These are phyloP conservation scores for Chaetomium strumarium DNA, from an alignment of 2,329 filamentous ascomycete species.

Conservation along the genomic window DNA sequence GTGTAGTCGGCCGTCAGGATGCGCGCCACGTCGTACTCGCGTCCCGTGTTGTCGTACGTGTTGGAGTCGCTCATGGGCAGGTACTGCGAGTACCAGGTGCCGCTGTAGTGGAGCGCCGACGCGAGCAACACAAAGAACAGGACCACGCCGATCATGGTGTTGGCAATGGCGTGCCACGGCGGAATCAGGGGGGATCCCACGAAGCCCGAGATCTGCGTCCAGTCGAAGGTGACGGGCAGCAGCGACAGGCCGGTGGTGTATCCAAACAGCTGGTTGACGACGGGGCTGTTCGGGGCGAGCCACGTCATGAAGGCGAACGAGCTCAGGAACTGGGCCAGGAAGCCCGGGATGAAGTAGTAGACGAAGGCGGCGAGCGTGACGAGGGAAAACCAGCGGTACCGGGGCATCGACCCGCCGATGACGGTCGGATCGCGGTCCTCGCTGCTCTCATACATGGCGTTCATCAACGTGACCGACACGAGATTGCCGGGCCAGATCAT, in stretches of 20 bases:
- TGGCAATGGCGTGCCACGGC: constrained; percentile 69
- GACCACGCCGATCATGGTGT: constrained; percentile 62
- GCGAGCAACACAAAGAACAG: constrained; percentile 58
- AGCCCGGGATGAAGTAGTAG: constrained; percentile 67
- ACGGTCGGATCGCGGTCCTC: constrained; percentile 44
- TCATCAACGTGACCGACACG: constrained; percentile 61
- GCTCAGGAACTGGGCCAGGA: constrained; percentile 62
- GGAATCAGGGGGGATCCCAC: constrained; percentile 63
- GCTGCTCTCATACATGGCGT: constrained; percentile 63
- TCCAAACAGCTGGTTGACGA: constrained; percentile 70
- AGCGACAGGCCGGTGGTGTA: constrained; percentile 61
- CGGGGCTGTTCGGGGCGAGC: constrained; percentile 61
- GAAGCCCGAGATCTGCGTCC: constrained; percentile 66
- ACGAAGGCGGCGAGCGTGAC: constrained; percentile 52
- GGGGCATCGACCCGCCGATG: constrained; percentile 58
- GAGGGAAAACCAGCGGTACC: constrained; percentile 59
- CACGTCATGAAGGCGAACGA: constrained; percentile 67
- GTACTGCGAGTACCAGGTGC: constrained; percentile 58
- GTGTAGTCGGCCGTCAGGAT: constrained; percentile 58
- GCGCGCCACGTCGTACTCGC: constrained; percentile 56
- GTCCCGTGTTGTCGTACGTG: constrained; percentile 66
- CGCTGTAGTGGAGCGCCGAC: constrained; percentile 57
- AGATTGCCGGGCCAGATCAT: constrained; percentile 72
- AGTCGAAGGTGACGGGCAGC: constrained; percentile 69
- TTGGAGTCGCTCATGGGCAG: constrained; percentile 64